Evolutionary conservation across 371 early-diverging fungal genomes (phyloP).

Genomic region (Cokeromyces recurvatus): DNA sequence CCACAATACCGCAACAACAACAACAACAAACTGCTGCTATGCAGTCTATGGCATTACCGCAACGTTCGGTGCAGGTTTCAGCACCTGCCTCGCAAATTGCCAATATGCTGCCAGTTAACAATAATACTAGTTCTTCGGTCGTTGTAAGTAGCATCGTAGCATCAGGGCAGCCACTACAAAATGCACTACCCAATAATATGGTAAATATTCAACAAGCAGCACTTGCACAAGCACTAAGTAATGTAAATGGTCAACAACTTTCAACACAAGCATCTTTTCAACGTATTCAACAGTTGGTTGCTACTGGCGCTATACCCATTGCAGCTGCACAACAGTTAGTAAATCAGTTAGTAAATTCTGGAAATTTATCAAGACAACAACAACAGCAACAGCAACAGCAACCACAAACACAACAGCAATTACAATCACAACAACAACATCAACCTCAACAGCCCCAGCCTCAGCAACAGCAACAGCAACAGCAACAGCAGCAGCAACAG

Average conservation of each 20-base stretch:
- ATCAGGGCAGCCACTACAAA: not conserved
- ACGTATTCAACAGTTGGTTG: conserved; percentile 31
- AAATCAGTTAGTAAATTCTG: conserved; percentile 24
- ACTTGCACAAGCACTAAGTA: conserved; percentile 16
- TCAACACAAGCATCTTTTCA: conserved; percentile 23
- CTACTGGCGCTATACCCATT: conserved; percentile 19
- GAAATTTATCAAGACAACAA: conserved; percentile 20
- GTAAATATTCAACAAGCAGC: conserved; percentile 19
- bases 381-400: conserved; percentile 11
- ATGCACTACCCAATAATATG: conserved; percentile 1
- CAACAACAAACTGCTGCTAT: conserved; percentile 19
- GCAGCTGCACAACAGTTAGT: conserved; percentile 29
- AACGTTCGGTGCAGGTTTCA: conserved; percentile 12
- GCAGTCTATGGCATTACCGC: conserved; percentile 12
- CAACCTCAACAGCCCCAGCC: not conserved
- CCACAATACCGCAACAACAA: conserved; percentile 21
- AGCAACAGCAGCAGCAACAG: conserved; percentile 15
- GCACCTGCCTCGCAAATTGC: conserved; percentile 25
- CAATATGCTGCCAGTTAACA: conserved; percentile 6
- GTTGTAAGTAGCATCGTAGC: too few species aligned
- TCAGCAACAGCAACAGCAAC: conserved; percentile 14
- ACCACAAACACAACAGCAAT: too few species aligned
- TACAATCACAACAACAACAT: conserved; percentile 18
- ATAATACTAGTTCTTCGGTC: not conserved
- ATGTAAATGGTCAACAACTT: conserved; percentile 15